Evolutionary conservation across 106 monocot genomes (phyloP).

Genomic region (Ottelia alismoides): DNA sequence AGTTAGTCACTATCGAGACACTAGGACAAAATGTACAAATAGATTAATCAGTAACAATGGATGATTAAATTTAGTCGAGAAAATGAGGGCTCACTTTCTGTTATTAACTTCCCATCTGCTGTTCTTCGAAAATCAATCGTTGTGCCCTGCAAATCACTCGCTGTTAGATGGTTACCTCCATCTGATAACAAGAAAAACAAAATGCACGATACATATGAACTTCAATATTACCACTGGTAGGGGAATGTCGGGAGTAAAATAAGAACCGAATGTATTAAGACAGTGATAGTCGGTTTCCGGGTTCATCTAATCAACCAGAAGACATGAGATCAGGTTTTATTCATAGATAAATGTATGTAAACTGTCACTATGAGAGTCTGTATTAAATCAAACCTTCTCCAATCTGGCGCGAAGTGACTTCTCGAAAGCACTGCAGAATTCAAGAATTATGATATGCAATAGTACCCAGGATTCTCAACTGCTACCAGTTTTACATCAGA

Average conservation of each 20-base stretch:
- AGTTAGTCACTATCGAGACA: no score
- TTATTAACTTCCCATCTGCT: conserved; percentile 76
- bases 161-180: conserved; percentile 7
- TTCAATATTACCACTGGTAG: conserved; percentile 34
- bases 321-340: no score
- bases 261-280: conserved; percentile 71
- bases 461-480: no score
- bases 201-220: background rate
- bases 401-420: conserved; percentile 73
- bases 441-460: background rate
- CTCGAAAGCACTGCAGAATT: conserved; percentile 73
- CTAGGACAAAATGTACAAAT: no score
- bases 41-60: background rate
- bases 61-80: no score
- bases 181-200: background rate
- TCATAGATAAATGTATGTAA: no score
- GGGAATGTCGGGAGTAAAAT: conserved; percentile 82
- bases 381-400: no score
- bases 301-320: conserved; percentile 45
- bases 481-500: no score
- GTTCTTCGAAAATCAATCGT: conserved; percentile 86
- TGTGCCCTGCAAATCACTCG: conserved; percentile 60
- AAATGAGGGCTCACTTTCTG: conserved; percentile 95
- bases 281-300: conserved; percentile 78
- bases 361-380: background rate